Base-by-base conservation (phyloP, 805 yeast species). In the Yarrowia phangngaensis region DNA sequence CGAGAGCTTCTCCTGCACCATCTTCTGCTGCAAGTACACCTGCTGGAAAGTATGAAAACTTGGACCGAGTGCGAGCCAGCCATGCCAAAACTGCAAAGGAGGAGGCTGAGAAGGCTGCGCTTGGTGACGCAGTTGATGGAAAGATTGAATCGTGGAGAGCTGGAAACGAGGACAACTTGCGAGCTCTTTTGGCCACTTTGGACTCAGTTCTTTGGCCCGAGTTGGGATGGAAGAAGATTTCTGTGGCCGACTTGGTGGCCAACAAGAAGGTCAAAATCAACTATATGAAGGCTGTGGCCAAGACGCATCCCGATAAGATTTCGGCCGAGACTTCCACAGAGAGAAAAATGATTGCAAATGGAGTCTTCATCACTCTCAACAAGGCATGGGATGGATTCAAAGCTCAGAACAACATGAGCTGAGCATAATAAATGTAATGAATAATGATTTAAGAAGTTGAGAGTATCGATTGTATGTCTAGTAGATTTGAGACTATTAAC, bases 351-450 rank as follows among this genome's bases (percentile, higher is more conserved):
- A 72, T 90, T 35, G 92, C 97, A 12, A 90, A 89, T 57, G 79
- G 79, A 17, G 90, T 90, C 0, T 92, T 92, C 61, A 83, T 88
- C 29, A 72, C 80, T 0, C 69, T 92, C 53, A 90, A 88, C 64
- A 75, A 79, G 56, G 88, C 97, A 2, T 92, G 99, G 97, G 97
- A 86, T 56, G 66, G 64, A 15, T 88, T 87, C 63, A 84, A 82
- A 58, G 67, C 62, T 30, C 75, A 75, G 51, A 83, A 84, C 60
- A 69, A 67, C 20, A 62, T 77, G 35, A 64, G 52, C 7, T 56
- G n/a, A 11, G n/a, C n/a, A 26, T 14, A 26, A 6, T 6, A 5
- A 26, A 30, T 14, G 8, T 17, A 20, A 6, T 6, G n/a, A 14
- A 14, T 16, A 5, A 16, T n/a, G n/a, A 14, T 29, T n/a, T 12